Evolutionary conservation across 345 rosid species (phyloP).

Genomic region (Erysimum cheiranthoides): DNA sequence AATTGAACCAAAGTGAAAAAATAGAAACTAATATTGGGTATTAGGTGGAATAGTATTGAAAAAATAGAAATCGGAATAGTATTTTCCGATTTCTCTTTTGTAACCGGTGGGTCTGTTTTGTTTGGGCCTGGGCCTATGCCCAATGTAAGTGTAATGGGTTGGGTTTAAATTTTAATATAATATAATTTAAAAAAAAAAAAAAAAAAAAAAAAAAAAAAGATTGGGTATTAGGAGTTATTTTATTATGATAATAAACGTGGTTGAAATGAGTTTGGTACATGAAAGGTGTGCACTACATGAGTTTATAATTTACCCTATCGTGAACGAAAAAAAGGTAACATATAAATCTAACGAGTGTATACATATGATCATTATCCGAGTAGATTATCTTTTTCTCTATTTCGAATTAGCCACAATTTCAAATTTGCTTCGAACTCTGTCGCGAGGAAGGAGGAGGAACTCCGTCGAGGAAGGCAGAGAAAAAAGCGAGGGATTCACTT

Average conservation of each 20-base stretch:
- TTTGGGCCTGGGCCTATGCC: no score
- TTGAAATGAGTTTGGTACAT: not conserved
- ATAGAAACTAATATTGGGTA: no score
- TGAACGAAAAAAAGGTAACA: slow-evolving; percentile 14
- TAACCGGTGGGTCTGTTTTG: no score
- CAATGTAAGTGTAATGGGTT: no score
- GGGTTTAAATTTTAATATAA: no score
- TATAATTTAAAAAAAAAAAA: no score
- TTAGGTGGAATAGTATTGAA: no score
- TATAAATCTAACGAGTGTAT: not conserved
- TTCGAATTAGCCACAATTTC: not conserved
- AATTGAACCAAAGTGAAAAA: no score
- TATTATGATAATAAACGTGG: not conserved
- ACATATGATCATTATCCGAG: not conserved
- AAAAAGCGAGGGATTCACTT: slow-evolving; percentile 64
- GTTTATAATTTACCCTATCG: not conserved
- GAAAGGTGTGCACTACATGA: not conserved
- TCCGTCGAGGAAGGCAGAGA: slow-evolving; percentile 68
- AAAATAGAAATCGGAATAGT: no score
- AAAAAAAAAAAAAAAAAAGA: no score
- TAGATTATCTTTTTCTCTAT: not conserved
- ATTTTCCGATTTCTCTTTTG: no score
- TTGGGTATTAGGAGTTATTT: not conserved
- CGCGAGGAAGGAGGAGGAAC: slow-evolving; percentile 50
- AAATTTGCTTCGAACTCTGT: not conserved